These are phyloP conservation scores for Hyphopichia wangnamkhiaoensis DNA, from an alignment of 1,139 yeast species.

Conservation along the genomic window DNA sequence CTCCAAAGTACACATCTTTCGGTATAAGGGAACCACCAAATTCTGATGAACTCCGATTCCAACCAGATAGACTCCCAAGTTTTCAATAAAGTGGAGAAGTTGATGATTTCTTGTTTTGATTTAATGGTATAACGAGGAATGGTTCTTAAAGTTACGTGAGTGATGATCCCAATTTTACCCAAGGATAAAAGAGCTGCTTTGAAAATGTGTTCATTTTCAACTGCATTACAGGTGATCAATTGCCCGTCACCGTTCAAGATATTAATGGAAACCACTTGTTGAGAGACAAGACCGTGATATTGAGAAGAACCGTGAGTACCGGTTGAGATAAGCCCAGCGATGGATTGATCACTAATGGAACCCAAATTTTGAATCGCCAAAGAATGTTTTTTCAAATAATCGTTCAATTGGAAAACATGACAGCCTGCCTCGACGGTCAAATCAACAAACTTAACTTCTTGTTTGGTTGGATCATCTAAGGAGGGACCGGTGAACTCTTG, in stretches of 20 bases:
- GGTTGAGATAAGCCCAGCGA: conserved; percentile 92
- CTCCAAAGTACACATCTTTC: conserved; percentile 87
- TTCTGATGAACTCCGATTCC: conserved; percentile 83
- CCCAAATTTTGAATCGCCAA: conserved; percentile 91
- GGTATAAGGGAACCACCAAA: conserved; percentile 98
- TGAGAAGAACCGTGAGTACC: conserved; percentile 97
- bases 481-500: conserved; percentile 41
- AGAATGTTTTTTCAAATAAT: conserved; percentile 58
- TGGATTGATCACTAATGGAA: conserved; percentile 89
- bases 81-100: conserved; percentile 67
- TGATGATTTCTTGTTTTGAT: conserved; percentile 78
- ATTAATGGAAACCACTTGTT: conserved; percentile 78
- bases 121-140: conserved; percentile 82
- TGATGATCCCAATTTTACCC: conserved; percentile 90
- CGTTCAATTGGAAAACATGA: conserved; percentile 76
- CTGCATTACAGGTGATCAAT: conserved; percentile 66
- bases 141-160: conserved; percentile 82
- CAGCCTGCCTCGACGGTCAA: conserved; percentile 93
- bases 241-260: conserved; percentile 76
- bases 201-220: conserved; percentile 68
- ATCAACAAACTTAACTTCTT: conserved; percentile 72
- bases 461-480: conserved; percentile 23
- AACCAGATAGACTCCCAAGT: conserved; percentile 81
- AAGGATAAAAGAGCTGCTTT: conserved; percentile 83
- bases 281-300: conserved; percentile 86